These are phyloP conservation scores for Neofusicoccum cordaticola DNA, from an alignment of 2,329 filamentous ascomycete species.

Conservation along the genomic window DNA sequence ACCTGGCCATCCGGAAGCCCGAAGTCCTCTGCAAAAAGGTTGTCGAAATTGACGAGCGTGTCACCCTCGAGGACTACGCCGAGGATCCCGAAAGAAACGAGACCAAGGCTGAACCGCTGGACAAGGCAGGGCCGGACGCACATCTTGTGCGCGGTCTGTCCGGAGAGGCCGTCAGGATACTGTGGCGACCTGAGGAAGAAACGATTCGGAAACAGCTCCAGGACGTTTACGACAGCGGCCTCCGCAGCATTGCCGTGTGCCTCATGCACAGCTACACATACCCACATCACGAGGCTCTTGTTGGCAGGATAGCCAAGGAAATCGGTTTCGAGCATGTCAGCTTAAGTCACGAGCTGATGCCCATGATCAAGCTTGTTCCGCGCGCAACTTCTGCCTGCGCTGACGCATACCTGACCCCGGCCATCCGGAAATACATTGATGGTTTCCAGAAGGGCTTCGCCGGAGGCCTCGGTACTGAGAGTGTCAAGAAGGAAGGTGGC, in stretches of 20 bases:
- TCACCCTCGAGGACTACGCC: slow-evolving; percentile 87
- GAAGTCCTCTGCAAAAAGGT: slow-evolving; percentile 83
- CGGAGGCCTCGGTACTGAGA: slow-evolving; percentile 73
- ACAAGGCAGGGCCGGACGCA: slow-evolving; percentile 43
- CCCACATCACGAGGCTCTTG: slow-evolving; percentile 75
- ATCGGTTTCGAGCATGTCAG: slow-evolving; percentile 83
- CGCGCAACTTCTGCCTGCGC: slow-evolving; percentile 74
- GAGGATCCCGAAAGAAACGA: slow-evolving; percentile 71
- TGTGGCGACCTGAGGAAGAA: slow-evolving; percentile 59
- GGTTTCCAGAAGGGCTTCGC: slow-evolving; percentile 79
- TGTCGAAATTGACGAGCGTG: slow-evolving; percentile 85
- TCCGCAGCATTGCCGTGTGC: slow-evolving; percentile 82
- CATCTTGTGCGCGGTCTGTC: slow-evolving; percentile 69
- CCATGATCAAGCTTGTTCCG: slow-evolving; percentile 80
- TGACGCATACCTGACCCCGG: slow-evolving; percentile 76
- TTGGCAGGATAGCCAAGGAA: slow-evolving; percentile 73
- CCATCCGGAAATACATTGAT: slow-evolving; percentile 72
- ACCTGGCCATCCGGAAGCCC: slow-evolving; percentile 80
- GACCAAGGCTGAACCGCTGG: slow-evolving; percentile 54
- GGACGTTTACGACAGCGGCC: slow-evolving; percentile 65
- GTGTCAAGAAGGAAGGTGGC: slow-evolving; percentile 64
- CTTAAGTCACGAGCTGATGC: slow-evolving; percentile 77
- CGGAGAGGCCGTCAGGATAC: slow-evolving; percentile 70
- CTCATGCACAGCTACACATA: slow-evolving; percentile 93
- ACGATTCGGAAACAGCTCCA: slow-evolving; percentile 61